Base-by-base conservation (phyloP, 257 asterid genomes). In the Solanum corneliomulleri region DNA sequence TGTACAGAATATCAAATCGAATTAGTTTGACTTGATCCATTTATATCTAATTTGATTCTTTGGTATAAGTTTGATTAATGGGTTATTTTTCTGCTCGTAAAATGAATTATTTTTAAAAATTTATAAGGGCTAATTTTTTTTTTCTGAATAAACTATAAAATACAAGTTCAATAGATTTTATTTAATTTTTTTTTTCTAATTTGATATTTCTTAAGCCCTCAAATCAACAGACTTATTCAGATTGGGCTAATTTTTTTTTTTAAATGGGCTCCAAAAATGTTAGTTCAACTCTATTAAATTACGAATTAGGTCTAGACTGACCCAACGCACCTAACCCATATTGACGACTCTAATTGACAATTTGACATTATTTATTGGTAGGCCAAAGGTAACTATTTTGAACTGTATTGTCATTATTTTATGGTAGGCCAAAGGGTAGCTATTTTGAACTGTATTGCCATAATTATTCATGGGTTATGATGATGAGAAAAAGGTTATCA, bases 401-500 rank as follows among this genome's bases (percentile, higher is more conserved):
- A 60, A 60, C 69, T 23, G 29, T 60, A 60, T 60, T 60, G 29
- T 2, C 1, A 58, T 21, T 21, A 9, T 10, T 60, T 1, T 2
- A 0, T 16, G 62, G 62, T 16, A 52, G 62, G 62, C 62, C 62
- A 16, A 52, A 6, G 60, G 23, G 23, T 49, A 6, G 2, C 3
- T 49, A 49, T 49, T 49, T 49, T 49, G 60, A 49, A 49, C 60
- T 52, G 60, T 52, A 52, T 16, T 49, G 60, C 60, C 60, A 52
- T 6, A 52, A 58, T 58, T 21, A 9, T 2, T 4, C 23, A 21
- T 33, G 5, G 1, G 56, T 47, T 13, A 13, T 45, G 13, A 8
- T 41, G 0, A 45, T 13, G 6, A 14, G 8, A 39, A 0, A 39
- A 39, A 6, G 42, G 42, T 2, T 39, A 0, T 1, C 2, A 39